Evolutionary conservation across 257 asterid genomes (phyloP).

Genomic region (Solanum chilense): DNA sequence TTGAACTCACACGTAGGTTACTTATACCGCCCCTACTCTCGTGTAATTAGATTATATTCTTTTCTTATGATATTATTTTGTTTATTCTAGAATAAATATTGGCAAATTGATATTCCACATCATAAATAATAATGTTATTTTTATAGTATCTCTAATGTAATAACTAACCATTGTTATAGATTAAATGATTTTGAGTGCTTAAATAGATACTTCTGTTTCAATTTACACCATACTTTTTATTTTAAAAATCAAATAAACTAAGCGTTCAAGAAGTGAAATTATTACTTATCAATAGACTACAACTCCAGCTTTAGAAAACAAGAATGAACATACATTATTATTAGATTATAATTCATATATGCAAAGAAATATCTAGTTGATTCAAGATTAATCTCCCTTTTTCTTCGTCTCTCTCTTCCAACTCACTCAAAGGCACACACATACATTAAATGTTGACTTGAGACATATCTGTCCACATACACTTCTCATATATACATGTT

Average conservation of each 20-base stretch:
- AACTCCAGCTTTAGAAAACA: background rate
- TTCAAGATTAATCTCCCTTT: background rate
- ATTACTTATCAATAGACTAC: background rate
- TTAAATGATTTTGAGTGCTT: background rate
- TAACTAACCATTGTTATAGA: background rate
- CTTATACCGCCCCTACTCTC: background rate
- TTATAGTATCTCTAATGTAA: background rate
- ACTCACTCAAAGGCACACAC: constrained; percentile 1
- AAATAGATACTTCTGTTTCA: background rate
- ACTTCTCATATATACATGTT: background rate
- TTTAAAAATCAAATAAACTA: background rate
- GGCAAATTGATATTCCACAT: background rate
- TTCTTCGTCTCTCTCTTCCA: background rate
- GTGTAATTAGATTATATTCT: background rate
- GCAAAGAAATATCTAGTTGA: constrained; percentile 16
- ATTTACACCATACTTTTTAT: background rate
- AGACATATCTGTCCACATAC: constrained; percentile 15
- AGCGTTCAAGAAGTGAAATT: background rate
- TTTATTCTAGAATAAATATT: background rate
- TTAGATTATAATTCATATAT: background rate
- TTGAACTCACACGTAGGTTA: background rate
- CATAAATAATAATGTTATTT: background rate
- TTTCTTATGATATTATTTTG: background rate
- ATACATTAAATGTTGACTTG: background rate
- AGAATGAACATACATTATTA: background rate